Evolutionary conservation across 2,329 filamentous ascomycete species (phyloP), one percentile per base, ranked within the genome.

Genomic region (Aspergillaceae sp.): DNA sequence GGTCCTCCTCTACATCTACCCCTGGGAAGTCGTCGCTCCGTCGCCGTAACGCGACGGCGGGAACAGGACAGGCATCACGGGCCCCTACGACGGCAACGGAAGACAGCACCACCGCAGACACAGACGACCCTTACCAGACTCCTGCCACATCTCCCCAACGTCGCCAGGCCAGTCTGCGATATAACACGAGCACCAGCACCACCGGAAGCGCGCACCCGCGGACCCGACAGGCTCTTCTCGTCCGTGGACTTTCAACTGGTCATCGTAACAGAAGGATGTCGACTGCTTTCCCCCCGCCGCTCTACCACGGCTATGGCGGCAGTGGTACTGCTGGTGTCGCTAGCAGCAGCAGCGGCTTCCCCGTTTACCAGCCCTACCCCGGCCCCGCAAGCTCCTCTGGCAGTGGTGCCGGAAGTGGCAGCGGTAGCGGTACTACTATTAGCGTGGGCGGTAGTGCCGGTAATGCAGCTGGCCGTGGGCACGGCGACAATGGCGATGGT

Each of bases 21-120:
- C 30, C 30, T 9, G 30, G 30, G 6, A 32, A 32, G 5, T 27
- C 6, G 8, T 26, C 8, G 11, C 26, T 63, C 41, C 62, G 56
- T n/a, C 59, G 59, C 44, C 64, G 60, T 28, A 62, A 53, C 9
- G 58, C 9, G 48, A 62, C 40, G 9, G 33, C 33, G 7, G 8
- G 26, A 5, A 36, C 34, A 36, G 34, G 34, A n/a, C n/a, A 4
- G 4, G 3, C 5, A 10, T 19, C 36, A 8, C 11, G 1, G 3
- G 26, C 36, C 5, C 8, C 35, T 7, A 26, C 36, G 4, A 10
- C 36, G 11, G 11, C 19, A 8, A 36, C n/a, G n/a, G 6, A 4
- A 26, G 35, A 11, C 4, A 27, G 7, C 26, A 8, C 9, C 4
- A 8, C 19, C 8, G 34, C n/a, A 7, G 11, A 26, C 5, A 11